A percentile compares a stretch with the other conserved stretches of the same genome.
phyloP scores from a whole-genome alignment of 75 land plant species.

The Sequoia sempervirens region DNA sequence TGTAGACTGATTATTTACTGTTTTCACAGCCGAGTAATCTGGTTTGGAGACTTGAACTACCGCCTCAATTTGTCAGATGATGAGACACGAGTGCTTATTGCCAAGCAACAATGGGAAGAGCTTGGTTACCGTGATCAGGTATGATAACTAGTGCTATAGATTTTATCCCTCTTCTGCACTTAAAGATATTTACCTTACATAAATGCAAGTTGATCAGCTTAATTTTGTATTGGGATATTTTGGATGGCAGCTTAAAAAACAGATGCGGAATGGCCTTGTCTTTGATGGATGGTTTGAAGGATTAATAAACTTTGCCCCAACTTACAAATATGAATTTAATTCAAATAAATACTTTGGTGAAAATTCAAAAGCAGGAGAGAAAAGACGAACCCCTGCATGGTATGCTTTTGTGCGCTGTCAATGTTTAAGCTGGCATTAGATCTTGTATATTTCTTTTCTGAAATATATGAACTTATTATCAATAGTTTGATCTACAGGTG shows the following conservation, averaged over 20 bases:
- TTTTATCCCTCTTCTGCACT: background rate
- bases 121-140: conserved; percentile 63
- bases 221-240: background rate
- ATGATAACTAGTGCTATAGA: background rate
- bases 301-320: conserved; percentile 69
- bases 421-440: background rate
- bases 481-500: conserved; percentile 53
- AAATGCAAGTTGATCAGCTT: background rate
- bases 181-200: background rate
- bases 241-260: conserved; percentile 49
- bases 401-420: conserved; percentile 14
- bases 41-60: conserved; percentile 78
- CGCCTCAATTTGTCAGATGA: conserved; percentile 57
- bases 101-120: conserved; percentile 44
- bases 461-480: background rate
- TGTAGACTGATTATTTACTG: background rate
- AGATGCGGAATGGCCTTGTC: conserved; percentile 61
- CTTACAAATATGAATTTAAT: conserved; percentile 75
- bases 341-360: conserved; percentile 62
- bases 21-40: conserved; percentile 53
- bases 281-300: conserved; percentile 96
- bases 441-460: background rate
- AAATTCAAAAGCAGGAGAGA: conserved; percentile 48
- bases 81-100: conserved; percentile 33
- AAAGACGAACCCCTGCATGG: conserved; percentile 88